Conservation (phyloP, 1,284 basidiomycete species). For the Fistulinella cinereoalba region DNA sequence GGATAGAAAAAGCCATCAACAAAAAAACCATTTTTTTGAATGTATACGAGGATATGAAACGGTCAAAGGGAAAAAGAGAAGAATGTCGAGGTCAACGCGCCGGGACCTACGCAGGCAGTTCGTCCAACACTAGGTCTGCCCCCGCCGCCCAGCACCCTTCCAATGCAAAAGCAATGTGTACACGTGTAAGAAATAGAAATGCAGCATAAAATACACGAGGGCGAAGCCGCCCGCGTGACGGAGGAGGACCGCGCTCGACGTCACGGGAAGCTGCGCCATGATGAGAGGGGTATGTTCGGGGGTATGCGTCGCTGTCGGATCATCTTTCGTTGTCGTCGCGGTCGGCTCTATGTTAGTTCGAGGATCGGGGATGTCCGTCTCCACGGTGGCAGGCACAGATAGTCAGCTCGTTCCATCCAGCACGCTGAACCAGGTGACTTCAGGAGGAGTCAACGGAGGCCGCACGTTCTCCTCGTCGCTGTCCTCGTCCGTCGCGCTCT, state of each 20-base stretch:
- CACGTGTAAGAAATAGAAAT: constrained; percentile 51
- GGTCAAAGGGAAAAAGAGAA: neutral
- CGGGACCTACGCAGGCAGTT: constrained; percentile 6
- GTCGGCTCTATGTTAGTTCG: constrained; percentile 25
- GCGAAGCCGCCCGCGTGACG: constrained; percentile 43
- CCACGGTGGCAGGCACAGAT: constrained; percentile 20
- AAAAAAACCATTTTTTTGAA: constrained; percentile 14
- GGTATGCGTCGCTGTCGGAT: constrained; percentile 19
- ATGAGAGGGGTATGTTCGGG: constrained; percentile 19
- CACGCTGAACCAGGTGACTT: constrained; percentile 33
- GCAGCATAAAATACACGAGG: constrained; percentile 44
- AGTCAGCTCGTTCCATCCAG: constrained; percentile 36
- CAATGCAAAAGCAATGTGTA: constrained; percentile 48
- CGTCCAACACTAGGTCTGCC: constrained; percentile 28
- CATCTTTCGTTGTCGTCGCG: constrained; percentile 16
- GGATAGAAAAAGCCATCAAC: constrained; percentile 31
- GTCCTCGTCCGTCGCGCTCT: constrained; percentile 29
- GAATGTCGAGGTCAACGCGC: constrained; percentile 4
- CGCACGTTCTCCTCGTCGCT: constrained; percentile 32
- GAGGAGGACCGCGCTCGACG: constrained; percentile 31
- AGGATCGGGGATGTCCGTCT: constrained; percentile 17
- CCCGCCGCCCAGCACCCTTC: constrained; percentile 27
- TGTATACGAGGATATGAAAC: constrained; percentile 25
- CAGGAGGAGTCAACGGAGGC: constrained; percentile 30
- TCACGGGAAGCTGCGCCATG: constrained; percentile 19